phyloP scores from a whole-genome alignment of 208 protist species.

The Trypanosoma grayi region DNA sequence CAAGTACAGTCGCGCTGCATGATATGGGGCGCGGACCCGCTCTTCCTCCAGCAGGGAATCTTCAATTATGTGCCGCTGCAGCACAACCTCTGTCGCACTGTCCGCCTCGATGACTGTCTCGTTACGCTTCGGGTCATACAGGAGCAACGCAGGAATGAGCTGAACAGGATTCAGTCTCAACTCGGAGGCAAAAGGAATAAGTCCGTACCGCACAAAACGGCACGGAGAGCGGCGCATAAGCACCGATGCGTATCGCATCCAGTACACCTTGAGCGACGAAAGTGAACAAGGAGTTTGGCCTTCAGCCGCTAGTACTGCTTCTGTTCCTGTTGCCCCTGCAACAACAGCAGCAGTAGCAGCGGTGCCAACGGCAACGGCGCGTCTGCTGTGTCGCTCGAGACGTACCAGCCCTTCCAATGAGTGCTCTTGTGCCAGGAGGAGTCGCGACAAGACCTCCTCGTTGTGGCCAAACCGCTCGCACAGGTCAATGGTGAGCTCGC shows the following conservation, averaged over 20 bases:
- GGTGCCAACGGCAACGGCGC: neutral
- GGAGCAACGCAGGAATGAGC: constrained; percentile 33
- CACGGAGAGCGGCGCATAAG: constrained; percentile 31
- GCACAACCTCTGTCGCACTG: constrained; percentile 9
- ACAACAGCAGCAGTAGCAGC: neutral
- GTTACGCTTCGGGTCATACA: constrained; percentile 29
- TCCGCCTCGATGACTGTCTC: constrained; percentile 26
- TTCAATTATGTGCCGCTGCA: constrained; percentile 35
- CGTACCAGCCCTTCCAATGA: constrained; percentile 34
- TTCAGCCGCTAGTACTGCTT: too few relatives aligned
- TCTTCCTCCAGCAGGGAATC: constrained; percentile 18
- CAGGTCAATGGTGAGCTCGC: constrained; percentile 1
- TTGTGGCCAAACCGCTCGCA: constrained; percentile 4
- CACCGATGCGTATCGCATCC: constrained; percentile 21
- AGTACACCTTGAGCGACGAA: constrained; percentile 16
- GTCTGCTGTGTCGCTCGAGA: constrained; percentile 20
- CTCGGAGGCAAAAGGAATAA: constrained; percentile 21
- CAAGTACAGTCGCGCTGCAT: constrained; percentile 20
- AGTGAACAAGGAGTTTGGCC: too few relatives aligned
- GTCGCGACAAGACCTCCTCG: constrained; percentile 4
- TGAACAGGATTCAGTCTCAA: constrained; percentile 13
- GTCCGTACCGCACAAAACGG: constrained; percentile 31
- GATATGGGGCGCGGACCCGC: constrained; percentile 7
- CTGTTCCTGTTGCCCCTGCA: neutral
- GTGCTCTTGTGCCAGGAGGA: constrained; percentile 19